These are phyloP conservation scores for Pyrenophora seminiperda DNA, from an alignment of 2,329 filamentous ascomycete genomes.

Conservation along the genomic window DNA sequence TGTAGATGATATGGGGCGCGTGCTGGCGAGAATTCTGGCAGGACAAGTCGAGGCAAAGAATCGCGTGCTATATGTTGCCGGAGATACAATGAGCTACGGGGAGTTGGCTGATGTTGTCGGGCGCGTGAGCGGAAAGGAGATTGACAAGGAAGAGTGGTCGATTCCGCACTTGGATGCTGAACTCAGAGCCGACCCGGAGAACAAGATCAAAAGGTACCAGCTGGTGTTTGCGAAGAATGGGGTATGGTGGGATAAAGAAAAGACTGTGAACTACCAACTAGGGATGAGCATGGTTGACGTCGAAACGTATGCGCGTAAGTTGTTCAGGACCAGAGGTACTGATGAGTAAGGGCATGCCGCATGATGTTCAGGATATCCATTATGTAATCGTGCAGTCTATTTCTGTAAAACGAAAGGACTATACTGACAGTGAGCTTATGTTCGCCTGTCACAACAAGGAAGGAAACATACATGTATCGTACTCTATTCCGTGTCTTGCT, in stretches of 20 bases:
- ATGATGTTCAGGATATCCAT: not conserved
- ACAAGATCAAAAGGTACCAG: slow-evolving; percentile 64
- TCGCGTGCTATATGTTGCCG: slow-evolving; percentile 62
- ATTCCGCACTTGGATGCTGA: slow-evolving; percentile 53
- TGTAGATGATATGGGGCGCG: slow-evolving; percentile 65
- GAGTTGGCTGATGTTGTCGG: slow-evolving; percentile 61
- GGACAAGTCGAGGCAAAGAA: slow-evolving; percentile 41
- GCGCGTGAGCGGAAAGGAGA: slow-evolving; percentile 46
- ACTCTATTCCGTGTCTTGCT: not conserved
- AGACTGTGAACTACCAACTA: slow-evolving; percentile 59
- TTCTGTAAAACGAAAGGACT: slow-evolving; percentile 13
- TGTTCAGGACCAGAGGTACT: not conserved
- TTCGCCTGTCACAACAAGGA: not conserved
- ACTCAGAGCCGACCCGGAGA: slow-evolving; percentile 54
- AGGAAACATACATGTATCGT: not conserved
- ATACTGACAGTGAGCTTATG: slow-evolving; percentile 16
- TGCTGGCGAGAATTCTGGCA: slow-evolving; percentile 61
- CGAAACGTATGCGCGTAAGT: slow-evolving; percentile 44
- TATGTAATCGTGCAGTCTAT: not conserved
- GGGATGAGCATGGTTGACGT: slow-evolving; percentile 55
- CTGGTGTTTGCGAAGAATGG: slow-evolving; percentile 66
- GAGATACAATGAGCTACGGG: slow-evolving; percentile 66
- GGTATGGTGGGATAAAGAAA: slow-evolving; percentile 61
- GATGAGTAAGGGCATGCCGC: not conserved
- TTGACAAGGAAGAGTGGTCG: slow-evolving; percentile 59